Percentiles rank a stretch among this genome's conserved stretches.
phyloP scores from a whole-genome alignment of 2,329 filamentous ascomycete genomes.

The Onygena corvina region DNA sequence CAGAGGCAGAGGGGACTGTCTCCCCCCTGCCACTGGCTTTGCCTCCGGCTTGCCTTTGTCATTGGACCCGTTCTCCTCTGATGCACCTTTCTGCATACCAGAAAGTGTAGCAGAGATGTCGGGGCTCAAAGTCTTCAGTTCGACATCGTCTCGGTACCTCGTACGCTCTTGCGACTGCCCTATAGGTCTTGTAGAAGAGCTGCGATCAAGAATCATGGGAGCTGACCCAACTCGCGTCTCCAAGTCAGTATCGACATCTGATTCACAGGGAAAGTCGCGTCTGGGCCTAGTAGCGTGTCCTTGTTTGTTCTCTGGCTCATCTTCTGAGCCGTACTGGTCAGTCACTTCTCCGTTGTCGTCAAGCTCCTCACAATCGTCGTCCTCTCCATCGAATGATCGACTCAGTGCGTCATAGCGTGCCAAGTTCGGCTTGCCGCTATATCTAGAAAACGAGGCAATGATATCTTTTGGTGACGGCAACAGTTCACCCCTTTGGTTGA shows the following conservation, averaged over 20 bases:
- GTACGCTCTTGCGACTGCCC: background rate
- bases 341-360: conserved; percentile 13
- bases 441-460: conserved; percentile 17
- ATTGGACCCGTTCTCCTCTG: background rate
- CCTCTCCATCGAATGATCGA: conserved; percentile 4
- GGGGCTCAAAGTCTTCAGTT: background rate
- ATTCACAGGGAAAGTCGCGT: background rate
- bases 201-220: background rate
- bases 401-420: conserved; percentile 9
- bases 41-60: background rate
- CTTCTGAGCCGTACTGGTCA: background rate
- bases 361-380: conserved; percentile 12
- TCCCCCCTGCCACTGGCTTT: conserved; percentile 7
- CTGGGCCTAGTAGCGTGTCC: background rate
- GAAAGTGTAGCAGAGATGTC: background rate
- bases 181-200: background rate
- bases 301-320: conserved; percentile 12
- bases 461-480: conserved; percentile 19
- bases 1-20: conserved; percentile 18
- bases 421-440: conserved; percentile 12
- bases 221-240: background rate
- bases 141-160: background rate
- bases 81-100: background rate
- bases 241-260: background rate
- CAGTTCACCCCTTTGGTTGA: background rate